phyloP scores from a whole-genome alignment of 1,284 basidiomycete species.

The Ceratobasidium sp. region DNA sequence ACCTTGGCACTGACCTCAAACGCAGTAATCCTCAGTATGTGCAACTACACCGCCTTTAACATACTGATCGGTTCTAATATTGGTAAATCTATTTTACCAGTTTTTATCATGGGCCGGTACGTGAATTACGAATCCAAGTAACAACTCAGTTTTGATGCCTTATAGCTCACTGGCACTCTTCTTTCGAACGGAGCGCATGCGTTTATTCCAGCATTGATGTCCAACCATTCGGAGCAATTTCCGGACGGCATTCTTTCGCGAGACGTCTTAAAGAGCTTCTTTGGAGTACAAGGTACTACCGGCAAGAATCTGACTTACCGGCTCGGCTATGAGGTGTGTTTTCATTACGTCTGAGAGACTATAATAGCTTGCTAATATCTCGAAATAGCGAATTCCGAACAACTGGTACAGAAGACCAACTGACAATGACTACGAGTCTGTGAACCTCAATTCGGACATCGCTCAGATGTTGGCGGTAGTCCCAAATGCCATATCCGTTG shows the following conservation, averaged over 20 bases:
- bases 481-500: slow-evolving; percentile 46
- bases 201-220: slow-evolving; percentile 1
- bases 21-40: slow-evolving; percentile 18
- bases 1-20: not conserved
- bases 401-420: slow-evolving; percentile 49
- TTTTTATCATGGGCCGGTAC: slow-evolving; percentile 23
- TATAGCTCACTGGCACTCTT: not conserved
- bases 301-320: not conserved
- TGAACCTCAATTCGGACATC: slow-evolving; percentile 28
- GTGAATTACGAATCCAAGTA: not conserved
- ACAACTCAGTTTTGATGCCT: not conserved
- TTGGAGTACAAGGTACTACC: not conserved
- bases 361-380: not conserved
- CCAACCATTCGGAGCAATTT: slow-evolving; percentile 15
- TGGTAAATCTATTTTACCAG: slow-evolving; percentile 2
- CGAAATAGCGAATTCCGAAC: slow-evolving; percentile 22
- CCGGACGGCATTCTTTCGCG: not conserved
- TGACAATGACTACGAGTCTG: slow-evolving; percentile 44
- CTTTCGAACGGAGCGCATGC: not conserved
- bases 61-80: not conserved
- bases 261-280: slow-evolving; percentile 23
- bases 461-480: slow-evolving; percentile 10
- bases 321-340: slow-evolving; percentile 9
- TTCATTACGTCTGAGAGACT: not conserved
- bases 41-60: too few species aligned